Base-by-base conservation (phyloP, 192 early-diverging fungal species). In the Mortierella claussenii region DNA sequence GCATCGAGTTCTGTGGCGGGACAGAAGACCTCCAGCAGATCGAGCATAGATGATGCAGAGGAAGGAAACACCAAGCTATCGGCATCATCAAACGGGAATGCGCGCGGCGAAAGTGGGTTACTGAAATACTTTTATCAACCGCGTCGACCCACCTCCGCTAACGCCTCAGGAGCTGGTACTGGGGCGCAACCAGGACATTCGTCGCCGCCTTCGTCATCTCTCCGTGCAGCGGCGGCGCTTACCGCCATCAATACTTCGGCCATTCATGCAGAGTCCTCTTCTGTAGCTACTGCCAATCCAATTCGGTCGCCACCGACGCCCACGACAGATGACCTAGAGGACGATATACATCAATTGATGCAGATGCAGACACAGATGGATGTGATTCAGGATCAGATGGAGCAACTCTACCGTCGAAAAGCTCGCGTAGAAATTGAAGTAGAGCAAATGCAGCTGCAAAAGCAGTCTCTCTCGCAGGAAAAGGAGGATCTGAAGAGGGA, bases 51-150 rank as follows among this genome's bases (percentile, higher is more conserved):
- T 10, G 49, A 17, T 12, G 26, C n/a, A 53, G 18, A 26, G 27
- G 21, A 37, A 20, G 32, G 40, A 21, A 42, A n/a, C 24, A 33
- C 47, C 5, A n/a, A n/a, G 3, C 24, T 30, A 23, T n/a, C 33
- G 2, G 42, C 44, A 6, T 1, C 20, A 26, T 30, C 46, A 32
- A 49, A 20, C 24, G 42, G 18, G n/a, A 20, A 36, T 34, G 20
- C 47, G 8, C 55, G 66, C 12, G 48, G 60, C 4, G 60, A 61
- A 20, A 58, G 28, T 42, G 69, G 69, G 0, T 3, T 73, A 0
- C 36, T 73, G 31, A 73, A 73, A 46, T 73, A 73, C 18, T 24
- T 73, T 7, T 73, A 73, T 33, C 69, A 73, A n/a, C 60, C 69
- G 4, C 24, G 69, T 13, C 54, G 60, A n/a, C 30, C 61, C 1